Evolutionary conservation across 2,329 filamentous ascomycete genomes (phyloP).

Genomic region (Teratosphaeria pseudoeucalypti): DNA sequence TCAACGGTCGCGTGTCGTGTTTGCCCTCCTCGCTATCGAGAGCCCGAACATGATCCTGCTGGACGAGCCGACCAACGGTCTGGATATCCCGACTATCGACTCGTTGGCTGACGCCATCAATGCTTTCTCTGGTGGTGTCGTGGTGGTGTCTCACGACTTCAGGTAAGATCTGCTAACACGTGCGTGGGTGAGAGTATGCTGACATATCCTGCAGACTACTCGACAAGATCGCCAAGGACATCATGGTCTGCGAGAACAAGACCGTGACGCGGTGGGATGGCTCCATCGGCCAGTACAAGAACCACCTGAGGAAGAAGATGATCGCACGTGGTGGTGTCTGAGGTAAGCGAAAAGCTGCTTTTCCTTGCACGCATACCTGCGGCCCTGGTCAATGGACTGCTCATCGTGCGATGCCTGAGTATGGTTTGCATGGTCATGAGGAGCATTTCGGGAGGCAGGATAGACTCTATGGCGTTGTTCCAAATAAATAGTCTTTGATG

Average conservation of each 20-base stretch:
- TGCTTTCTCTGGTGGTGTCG: slow-evolving; percentile 88
- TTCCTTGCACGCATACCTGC: not conserved
- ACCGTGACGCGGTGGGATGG: slow-evolving; percentile 85
- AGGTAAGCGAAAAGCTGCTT: not conserved
- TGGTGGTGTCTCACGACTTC: slow-evolving; percentile 98
- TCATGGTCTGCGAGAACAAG: slow-evolving; percentile 98
- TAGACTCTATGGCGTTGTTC: not conserved
- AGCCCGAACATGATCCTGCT: slow-evolving; percentile 94
- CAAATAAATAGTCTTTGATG: not conserved
- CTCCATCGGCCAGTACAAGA: slow-evolving; percentile 90
- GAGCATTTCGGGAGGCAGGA: not conserved
- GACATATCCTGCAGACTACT: slow-evolving; percentile 59
- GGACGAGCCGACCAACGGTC: slow-evolving; percentile 97
- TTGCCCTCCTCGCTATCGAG: slow-evolving; percentile 90
- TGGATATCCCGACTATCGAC: slow-evolving; percentile 98
- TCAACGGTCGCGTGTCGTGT: slow-evolving; percentile 96
- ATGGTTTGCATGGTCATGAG: not conserved
- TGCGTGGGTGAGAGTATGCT: slow-evolving; percentile 15
- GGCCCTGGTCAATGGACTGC: not conserved
- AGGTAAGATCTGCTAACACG: slow-evolving; percentile 48
- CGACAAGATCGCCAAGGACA: slow-evolving; percentile 99
- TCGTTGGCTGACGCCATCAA: slow-evolving; percentile 96
- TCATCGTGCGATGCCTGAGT: not conserved
- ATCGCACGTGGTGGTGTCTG: slow-evolving; percentile 67
- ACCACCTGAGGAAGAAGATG: slow-evolving; percentile 99